Evolutionary conservation across 2,329 filamentous ascomycete species (phyloP).

Genomic region (Pseudogymnoascus sp.): DNA sequence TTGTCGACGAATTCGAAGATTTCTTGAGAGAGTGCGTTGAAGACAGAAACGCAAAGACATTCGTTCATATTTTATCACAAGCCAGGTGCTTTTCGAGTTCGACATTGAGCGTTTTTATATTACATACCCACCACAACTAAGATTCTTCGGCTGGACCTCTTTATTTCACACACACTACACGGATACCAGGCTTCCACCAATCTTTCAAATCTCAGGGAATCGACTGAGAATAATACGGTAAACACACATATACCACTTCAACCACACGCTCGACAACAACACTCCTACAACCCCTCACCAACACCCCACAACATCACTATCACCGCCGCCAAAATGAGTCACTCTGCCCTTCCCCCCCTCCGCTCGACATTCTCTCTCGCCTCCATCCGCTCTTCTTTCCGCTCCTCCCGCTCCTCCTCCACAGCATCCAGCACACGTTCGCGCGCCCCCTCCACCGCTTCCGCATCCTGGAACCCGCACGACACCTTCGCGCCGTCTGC

Average conservation of each 20-base stretch:
- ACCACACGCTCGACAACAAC: neutral
- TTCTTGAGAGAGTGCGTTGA: neutral
- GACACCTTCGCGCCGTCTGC: neutral
- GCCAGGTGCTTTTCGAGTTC: slow-evolving; percentile 2
- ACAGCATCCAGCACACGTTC: slow-evolving; percentile 24
- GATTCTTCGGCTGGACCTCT: slow-evolving; percentile 7
- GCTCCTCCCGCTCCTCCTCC: slow-evolving; percentile 38
- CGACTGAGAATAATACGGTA: neutral
- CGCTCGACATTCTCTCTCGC: slow-evolving; percentile 40
- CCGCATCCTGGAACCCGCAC: slow-evolving; percentile 15
- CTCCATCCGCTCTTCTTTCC: slow-evolving; percentile 44
- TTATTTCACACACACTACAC: slow-evolving; percentile 6
- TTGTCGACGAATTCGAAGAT: neutral
- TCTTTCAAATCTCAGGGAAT: neutral
- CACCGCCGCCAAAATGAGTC: slow-evolving; percentile 22
- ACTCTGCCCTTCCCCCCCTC: slow-evolving; percentile 25
- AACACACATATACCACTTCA: neutral
- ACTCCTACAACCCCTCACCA: neutral
- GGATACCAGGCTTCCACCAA: neutral
- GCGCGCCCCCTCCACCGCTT: slow-evolving; percentile 39
- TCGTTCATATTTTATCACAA: neutral
- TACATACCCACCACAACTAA: slow-evolving; percentile 6
- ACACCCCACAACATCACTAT: neutral
- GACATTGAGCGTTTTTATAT: slow-evolving; percentile 4
- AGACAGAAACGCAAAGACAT: neutral